Base-by-base conservation (phyloP, 164 flowering plant species). In the Chimonanthus salicifolius region DNA sequence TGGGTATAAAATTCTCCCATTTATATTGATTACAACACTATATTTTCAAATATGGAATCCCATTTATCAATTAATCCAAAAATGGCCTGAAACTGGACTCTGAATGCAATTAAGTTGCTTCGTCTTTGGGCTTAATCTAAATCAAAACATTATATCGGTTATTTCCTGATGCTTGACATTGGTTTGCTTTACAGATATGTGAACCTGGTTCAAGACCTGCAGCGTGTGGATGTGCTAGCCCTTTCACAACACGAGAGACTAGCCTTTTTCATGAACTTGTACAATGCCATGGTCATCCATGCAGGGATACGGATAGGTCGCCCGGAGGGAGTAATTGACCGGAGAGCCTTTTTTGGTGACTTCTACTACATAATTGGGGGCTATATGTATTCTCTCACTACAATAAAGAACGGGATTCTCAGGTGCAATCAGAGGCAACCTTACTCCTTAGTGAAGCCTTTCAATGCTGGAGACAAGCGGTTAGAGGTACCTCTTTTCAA, bases 271-370 rank as follows among this genome's bases (percentile, higher is more conserved):
- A 70, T 93, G 73, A 95, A 95, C 84, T 75, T 95, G 65, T 83
- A 89, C 83, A 95, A 95, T 74, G 92, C 92, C 62, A 95, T 95
- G 99, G 95, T 88, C 68, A 90, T 95, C 71, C 99, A 95, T 76
- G 97, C 94, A 5, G 83, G 89, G 7, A 88, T 92, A 49, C 88
- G 94, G 74, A 72, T 86, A 20, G 97, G 98, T 16, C 78, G 82
- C 64, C 97, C 96, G 2, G 89, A 85, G 43, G 92, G 94, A 11
- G 76, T 88, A 44, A 83, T 93, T 20, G 99, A 93, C 45, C 84
- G 97, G 67, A 87, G 90, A 81, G 68, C 87, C 46, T 89, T 95
- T 83, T 87, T 81, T 65, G 75, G 85, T 1, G 97, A 93, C 45
- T 95, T 93, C 77, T 86, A 83, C 73, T 95, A 95, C 74, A 49